Conservation (phyloP, 176 grass and related monocot species). For the Oryza coarctata region DNA sequence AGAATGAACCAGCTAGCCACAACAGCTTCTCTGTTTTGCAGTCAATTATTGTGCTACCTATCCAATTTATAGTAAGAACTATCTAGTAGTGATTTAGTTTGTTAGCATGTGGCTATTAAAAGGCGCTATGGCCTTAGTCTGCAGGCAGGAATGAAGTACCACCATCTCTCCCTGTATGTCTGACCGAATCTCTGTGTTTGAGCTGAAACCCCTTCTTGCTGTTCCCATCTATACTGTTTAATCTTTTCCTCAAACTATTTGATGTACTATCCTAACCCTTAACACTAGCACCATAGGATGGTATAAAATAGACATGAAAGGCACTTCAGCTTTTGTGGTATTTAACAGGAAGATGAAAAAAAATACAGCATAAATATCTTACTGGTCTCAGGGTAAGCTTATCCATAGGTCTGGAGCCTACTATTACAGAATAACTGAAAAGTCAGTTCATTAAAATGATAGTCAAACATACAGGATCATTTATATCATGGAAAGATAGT, state of each 20-base stretch:
- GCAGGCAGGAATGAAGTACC: no score
- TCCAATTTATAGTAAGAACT: not conserved
- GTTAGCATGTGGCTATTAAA: no score
- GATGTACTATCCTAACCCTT: no score
- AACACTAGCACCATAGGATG: not conserved
- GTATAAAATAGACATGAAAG: constrained; percentile 8
- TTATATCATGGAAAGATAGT: not conserved
- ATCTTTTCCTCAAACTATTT: no score
- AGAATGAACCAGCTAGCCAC: not conserved
- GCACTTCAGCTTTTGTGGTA: constrained; percentile 23
- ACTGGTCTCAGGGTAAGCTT: constrained; percentile 72
- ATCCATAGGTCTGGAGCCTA: constrained; percentile 61
- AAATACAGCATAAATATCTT: constrained; percentile 29
- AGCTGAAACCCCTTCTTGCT: no score
- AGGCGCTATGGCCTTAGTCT: no score
- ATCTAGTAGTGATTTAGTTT: no score
- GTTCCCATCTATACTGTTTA: no score
- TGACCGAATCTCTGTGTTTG: no score
- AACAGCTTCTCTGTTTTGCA: not conserved
- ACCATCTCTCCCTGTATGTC: no score
- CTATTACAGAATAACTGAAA: constrained; percentile 88
- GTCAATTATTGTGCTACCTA: not conserved
- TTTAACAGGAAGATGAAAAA: constrained; percentile 25
- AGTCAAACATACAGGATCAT: not conserved
- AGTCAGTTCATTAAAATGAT: not conserved